Percentiles rank a stretch among this genome's conserved stretches.
Conservation (phyloP, 805 yeast species). For the Saturnispora silvae region DNA sequence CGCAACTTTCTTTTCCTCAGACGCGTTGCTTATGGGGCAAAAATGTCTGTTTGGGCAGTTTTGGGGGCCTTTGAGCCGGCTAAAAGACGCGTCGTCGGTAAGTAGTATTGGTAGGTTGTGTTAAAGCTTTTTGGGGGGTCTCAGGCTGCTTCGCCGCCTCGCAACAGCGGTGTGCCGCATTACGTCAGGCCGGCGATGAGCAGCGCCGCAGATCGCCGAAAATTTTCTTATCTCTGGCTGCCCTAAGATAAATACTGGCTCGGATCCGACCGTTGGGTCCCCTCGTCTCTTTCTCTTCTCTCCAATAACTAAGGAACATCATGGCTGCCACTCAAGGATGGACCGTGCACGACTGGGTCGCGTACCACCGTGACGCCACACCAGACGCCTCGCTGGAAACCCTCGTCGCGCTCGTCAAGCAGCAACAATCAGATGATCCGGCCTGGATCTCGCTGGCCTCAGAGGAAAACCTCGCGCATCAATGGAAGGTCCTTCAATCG, state of each 20-base stretch:
- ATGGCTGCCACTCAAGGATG: constrained; percentile 44
- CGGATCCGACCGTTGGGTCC: neutral
- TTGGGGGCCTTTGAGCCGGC: too few relatives aligned
- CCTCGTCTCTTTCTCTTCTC: neutral
- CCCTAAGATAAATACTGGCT: too few relatives aligned
- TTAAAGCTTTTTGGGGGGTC: too few relatives aligned
- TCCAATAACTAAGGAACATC: neutral
- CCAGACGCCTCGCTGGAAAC: constrained; percentile 48
- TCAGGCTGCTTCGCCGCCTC: too few relatives aligned
- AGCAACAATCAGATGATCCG: constrained; percentile 46
- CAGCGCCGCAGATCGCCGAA: constrained; percentile 7
- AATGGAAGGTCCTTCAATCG: constrained; percentile 68
- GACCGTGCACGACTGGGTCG: constrained; percentile 72
- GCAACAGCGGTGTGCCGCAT: too few relatives aligned
- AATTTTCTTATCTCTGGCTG: neutral
- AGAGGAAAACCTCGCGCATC: constrained; percentile 52
- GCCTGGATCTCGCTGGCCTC: constrained; percentile 87
- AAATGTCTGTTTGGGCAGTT: too few relatives aligned
- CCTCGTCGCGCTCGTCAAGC: constrained; percentile 36
- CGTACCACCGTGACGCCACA: constrained; percentile 52
- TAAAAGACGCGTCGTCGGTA: too few relatives aligned
- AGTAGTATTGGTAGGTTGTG: too few relatives aligned
- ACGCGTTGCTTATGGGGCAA: too few relatives aligned
- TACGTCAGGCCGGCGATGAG: constrained; percentile 2
- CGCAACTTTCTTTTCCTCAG: too few relatives aligned